A percentile compares a stretch with the other conserved stretches of the same genome.
Evolutionary conservation across 169 alveolate genomes (phyloP).

Genomic region (Eimeria acervulina): DNA sequence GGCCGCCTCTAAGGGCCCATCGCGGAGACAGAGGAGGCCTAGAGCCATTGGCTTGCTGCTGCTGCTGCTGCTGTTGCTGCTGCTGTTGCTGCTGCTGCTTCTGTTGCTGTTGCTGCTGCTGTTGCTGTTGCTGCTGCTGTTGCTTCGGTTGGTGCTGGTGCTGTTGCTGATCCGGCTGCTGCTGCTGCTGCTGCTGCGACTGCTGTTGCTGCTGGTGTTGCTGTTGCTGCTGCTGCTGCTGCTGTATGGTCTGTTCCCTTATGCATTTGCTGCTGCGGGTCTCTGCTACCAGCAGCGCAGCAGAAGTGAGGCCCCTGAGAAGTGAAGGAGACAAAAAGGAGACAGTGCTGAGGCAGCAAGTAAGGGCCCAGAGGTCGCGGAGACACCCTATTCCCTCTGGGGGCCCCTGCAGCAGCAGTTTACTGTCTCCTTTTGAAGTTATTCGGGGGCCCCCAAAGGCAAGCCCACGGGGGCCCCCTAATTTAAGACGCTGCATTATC

Average conservation of each 20-base stretch:
- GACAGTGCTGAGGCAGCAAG: not conserved
- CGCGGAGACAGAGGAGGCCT: not conserved
- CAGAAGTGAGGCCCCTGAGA: not conserved
- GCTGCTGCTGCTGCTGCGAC: not conserved
- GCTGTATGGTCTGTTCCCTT: not conserved
- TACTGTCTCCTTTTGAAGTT: not conserved
- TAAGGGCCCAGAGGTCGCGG: not conserved
- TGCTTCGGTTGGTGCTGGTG: not conserved
- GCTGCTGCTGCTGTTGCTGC: constrained; percentile 13
- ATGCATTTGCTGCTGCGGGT: not conserved
- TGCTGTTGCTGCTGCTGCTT: not conserved
- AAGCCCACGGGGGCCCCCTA: constrained; percentile 22
- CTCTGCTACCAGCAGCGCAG: not conserved
- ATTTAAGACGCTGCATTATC: not conserved
- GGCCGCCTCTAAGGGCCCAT: constrained; percentile 5
- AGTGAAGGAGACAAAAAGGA: not conserved
- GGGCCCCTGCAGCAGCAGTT: not conserved
- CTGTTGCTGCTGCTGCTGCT: not conserved
- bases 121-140: not conserved
- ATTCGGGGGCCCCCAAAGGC: constrained; percentile 17
- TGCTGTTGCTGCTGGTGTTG: not conserved
- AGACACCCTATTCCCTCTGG: not conserved
- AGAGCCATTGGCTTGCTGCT: not conserved
- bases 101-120: not conserved
- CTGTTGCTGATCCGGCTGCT: not conserved